Conservation (phyloP, 2,329 filamentous ascomycete genomes). For the Trichoderma asperellum region DNA sequence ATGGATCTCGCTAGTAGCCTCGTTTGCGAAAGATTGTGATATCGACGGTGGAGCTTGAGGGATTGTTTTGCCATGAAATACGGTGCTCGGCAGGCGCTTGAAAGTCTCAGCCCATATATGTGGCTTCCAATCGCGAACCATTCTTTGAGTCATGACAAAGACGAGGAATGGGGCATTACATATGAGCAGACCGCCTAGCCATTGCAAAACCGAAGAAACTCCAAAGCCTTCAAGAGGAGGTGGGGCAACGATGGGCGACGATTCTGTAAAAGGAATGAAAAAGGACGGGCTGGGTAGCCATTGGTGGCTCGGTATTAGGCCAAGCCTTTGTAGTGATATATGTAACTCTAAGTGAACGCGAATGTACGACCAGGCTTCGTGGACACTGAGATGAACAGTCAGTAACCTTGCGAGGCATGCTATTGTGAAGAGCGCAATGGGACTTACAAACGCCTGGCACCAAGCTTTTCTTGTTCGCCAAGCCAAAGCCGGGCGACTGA, state of each 20-base stretch:
- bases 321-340: constrained; percentile 56
- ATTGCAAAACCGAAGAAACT: constrained; percentile 46
- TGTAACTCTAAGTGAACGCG: constrained; percentile 57
- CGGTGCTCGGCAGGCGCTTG: constrained; percentile 46
- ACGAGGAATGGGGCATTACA: constrained; percentile 53
- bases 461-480: constrained; percentile 32
- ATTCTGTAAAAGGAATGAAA: constrained; percentile 58
- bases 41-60: constrained; percentile 31
- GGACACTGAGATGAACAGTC: constrained; percentile 33
- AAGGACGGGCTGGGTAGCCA: constrained; percentile 52
- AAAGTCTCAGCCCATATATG: constrained; percentile 48
- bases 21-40: constrained; percentile 9
- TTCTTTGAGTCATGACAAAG: constrained; percentile 49
- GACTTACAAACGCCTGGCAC: constrained; percentile 38
- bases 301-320: constrained; percentile 48
- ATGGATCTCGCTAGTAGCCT: constrained; percentile 17
- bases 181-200: constrained; percentile 48
- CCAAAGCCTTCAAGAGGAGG: constrained; percentile 47
- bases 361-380: constrained; percentile 48
- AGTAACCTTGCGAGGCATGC: neutral
- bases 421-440: too few species aligned
- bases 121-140: constrained; percentile 44
- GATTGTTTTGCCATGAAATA: constrained; percentile 37
- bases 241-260: constrained; percentile 55
- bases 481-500: constrained; percentile 36